These are phyloP conservation scores for Suhomyces terraborum DNA, from an alignment of 1,139 yeast genomes.

Conservation along the genomic window DNA sequence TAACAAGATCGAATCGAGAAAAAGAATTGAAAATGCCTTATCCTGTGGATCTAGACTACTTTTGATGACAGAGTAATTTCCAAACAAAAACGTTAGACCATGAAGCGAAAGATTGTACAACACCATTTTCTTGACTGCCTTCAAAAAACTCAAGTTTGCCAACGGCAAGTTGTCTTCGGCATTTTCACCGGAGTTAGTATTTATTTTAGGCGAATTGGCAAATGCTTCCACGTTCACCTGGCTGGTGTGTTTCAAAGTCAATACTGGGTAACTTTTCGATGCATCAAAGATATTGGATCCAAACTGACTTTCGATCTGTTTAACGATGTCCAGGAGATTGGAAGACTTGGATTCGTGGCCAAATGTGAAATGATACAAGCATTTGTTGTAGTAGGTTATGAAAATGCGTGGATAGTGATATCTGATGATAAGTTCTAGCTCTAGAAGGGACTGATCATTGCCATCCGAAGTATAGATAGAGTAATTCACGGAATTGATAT, in stretches of 20 bases:
- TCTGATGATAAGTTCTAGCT: slow-evolving; percentile 61
- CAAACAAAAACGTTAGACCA: slow-evolving; percentile 50
- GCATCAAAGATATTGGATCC: slow-evolving; percentile 28
- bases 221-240: slow-evolving; percentile 31
- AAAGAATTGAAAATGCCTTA: slow-evolving; percentile 33
- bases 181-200: slow-evolving; percentile 2
- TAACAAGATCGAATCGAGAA: slow-evolving; percentile 57
- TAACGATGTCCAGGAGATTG: slow-evolving; percentile 4
- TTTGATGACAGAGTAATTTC: slow-evolving; percentile 49
- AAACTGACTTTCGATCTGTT: background rate
- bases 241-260: slow-evolving; percentile 35
- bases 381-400: slow-evolving; percentile 61
- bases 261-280: slow-evolving; percentile 33
- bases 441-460: slow-evolving; percentile 49
- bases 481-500: slow-evolving; percentile 35
- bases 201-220: slow-evolving; percentile 29
- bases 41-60: slow-evolving; percentile 17
- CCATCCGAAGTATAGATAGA: slow-evolving; percentile 34
- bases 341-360: slow-evolving; percentile 26
- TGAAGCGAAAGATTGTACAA: slow-evolving; percentile 46
- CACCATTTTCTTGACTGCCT: slow-evolving; percentile 60
- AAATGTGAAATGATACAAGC: slow-evolving; percentile 57
- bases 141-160: slow-evolving; percentile 57
- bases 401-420: slow-evolving; percentile 52
- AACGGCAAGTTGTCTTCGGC: slow-evolving; percentile 39